Conservation (phyloP, 2,329 filamentous ascomycete genomes). For the Dissoconium aciculare region DNA sequence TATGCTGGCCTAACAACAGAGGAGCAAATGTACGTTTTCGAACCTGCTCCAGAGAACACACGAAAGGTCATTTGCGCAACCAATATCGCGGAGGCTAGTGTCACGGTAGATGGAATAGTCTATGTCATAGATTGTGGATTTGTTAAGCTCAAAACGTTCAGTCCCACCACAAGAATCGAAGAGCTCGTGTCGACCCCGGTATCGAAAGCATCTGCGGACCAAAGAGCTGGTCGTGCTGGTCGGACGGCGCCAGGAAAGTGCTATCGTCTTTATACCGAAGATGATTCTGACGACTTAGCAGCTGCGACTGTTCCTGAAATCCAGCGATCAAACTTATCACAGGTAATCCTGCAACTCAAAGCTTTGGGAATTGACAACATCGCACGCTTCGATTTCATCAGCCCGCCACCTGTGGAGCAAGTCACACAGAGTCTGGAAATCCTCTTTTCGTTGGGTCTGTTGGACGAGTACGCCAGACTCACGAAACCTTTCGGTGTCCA, state of each 20-base stretch:
- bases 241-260: slow-evolving; percentile 85
- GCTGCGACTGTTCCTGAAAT: slow-evolving; percentile 76
- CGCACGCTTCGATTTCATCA: slow-evolving; percentile 76
- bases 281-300: slow-evolving; percentile 48
- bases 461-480: slow-evolving; percentile 81
- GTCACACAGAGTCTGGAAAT: slow-evolving; percentile 77
- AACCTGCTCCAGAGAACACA: slow-evolving; percentile 63
- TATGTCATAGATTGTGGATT: slow-evolving; percentile 86
- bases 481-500: slow-evolving; percentile 73
- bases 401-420: slow-evolving; percentile 68
- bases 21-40: slow-evolving; percentile 90
- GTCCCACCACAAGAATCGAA: slow-evolving; percentile 74
- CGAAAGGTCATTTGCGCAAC: slow-evolving; percentile 87
- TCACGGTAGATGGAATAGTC: slow-evolving; percentile 84
- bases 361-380: slow-evolving; percentile 92
- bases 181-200: slow-evolving; percentile 66
- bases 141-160: slow-evolving; percentile 77
- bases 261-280: slow-evolving; percentile 79
- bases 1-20: slow-evolving; percentile 83
- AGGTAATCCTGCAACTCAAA: slow-evolving; percentile 79
- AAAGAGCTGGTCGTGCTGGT: slow-evolving; percentile 78
- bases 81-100: slow-evolving; percentile 90
- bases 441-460: slow-evolving; percentile 68
- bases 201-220: slow-evolving; percentile 84
- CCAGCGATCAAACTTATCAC: slow-evolving; percentile 78